These are phyloP conservation scores for Vitis hybrid DNA, from an alignment of 177 flowering plant species.

Conservation along the genomic window DNA sequence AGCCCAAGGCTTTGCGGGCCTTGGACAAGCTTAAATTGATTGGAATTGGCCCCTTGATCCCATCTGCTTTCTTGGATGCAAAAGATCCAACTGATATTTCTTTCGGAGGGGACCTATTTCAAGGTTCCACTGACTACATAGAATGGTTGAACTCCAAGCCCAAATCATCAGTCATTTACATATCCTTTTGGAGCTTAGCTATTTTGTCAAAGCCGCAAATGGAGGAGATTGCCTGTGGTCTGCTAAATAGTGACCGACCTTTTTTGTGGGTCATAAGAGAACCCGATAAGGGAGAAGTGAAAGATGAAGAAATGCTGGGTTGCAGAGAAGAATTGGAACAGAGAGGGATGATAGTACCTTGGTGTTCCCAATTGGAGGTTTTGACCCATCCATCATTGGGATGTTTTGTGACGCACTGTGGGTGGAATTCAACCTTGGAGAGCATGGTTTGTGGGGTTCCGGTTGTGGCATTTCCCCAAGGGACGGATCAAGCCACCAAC, in stretches of 20 bases:
- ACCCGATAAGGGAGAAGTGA: neutral
- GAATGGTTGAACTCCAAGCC: constrained; percentile 20
- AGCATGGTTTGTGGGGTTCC: too few relatives aligned
- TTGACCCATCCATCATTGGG: constrained; percentile 24
- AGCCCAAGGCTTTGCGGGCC: constrained; percentile 5
- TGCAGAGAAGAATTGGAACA: neutral
- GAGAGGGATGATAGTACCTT: constrained; percentile 26
- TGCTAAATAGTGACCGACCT: constrained; percentile 15
- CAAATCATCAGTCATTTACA: constrained; percentile 24
- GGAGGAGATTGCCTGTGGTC: constrained; percentile 22
- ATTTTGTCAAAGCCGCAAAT: constrained; percentile 13
- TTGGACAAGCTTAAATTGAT: too few relatives aligned
- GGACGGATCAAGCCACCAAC: constrained; percentile 26
- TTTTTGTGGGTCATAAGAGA: constrained; percentile 27
- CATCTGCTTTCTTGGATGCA: constrained; percentile 10
- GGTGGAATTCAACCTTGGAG: too few relatives aligned
- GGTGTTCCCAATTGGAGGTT: constrained; percentile 37
- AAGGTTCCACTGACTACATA: neutral
- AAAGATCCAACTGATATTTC: constrained; percentile 5
- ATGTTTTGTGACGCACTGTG: constrained; percentile 19
- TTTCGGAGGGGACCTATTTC: constrained; percentile 12
- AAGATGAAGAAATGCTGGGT: neutral
- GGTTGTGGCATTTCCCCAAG: constrained; percentile 9
- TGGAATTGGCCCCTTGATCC: constrained; percentile 7
- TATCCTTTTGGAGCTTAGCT: constrained; percentile 25